Evolutionary conservation across 225 moss, liverwort and hornwort genomes (phyloP).

Genomic region (Pleurozium schreberi): DNA sequence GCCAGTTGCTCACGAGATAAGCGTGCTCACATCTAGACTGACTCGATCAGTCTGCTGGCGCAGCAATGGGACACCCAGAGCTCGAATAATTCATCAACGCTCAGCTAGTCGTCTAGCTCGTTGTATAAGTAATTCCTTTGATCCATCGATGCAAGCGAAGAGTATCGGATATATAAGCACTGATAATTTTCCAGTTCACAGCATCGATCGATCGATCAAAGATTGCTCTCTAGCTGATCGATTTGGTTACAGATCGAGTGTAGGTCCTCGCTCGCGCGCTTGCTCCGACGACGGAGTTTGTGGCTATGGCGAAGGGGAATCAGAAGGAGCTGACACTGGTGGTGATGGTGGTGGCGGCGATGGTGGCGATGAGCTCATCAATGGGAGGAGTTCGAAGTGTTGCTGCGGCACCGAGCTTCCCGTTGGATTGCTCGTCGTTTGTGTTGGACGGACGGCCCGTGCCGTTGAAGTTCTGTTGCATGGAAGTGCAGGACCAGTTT

Average conservation of each 20-base stretch:
- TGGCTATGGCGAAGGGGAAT: background rate
- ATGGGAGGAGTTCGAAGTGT: background rate
- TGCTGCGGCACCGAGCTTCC: background rate
- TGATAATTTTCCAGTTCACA: background rate
- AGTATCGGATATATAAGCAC: background rate
- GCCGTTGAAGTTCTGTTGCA: conserved; percentile 10
- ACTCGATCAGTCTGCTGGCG: background rate
- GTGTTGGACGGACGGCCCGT: background rate
- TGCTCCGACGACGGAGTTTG: background rate
- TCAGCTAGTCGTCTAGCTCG: background rate
- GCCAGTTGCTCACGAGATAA: background rate
- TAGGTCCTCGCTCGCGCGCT: too few species aligned
- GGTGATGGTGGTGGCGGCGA: background rate
- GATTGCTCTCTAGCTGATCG: background rate
- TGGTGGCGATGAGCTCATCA: background rate
- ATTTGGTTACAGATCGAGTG: background rate
- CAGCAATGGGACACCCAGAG: background rate
- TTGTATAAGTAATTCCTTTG: too few species aligned
- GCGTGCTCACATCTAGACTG: background rate
- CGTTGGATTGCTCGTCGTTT: background rate
- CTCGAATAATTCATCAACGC: background rate
- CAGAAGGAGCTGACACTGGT: background rate
- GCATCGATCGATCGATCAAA: too few species aligned
- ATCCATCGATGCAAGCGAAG: background rate
- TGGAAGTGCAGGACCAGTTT: conserved; percentile 19